Evolutionary conservation across 2,329 filamentous ascomycete genomes (phyloP), one percentile per base, ranked within the genome.

Genomic region (Incumbomyces lentus): DNA sequence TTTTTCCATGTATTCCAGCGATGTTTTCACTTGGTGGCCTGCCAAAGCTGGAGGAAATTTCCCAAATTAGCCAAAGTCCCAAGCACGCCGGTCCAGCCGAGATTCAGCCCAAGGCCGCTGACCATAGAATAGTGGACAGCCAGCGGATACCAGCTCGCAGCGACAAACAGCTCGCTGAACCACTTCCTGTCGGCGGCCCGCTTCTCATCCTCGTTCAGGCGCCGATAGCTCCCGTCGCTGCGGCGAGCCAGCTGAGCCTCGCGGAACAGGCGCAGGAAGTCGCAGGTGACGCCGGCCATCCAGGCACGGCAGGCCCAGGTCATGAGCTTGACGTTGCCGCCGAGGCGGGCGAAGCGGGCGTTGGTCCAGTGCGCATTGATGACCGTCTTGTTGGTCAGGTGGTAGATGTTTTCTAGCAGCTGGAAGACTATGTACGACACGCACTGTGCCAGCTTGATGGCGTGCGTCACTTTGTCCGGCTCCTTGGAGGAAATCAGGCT

Each of bases 101-200:
- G 38, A 49, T 81, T 76, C 31, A 73, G 72, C 46, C 85, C 63
- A 8, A 79, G 61, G 0, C 84, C 86, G 47, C 76, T 69, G 50
- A 84, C 79, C 34, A 82, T 63, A 58, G 86, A 83, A 82, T 85
- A 95, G 68, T 95, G 87, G 19, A 90, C 60, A 51, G 86, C 90
- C 61, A 94, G 70, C 29, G 89, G 87, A 47, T 84, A 79, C 79
- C 86, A 94, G 29, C 32, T 59, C 54, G 47, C 61, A 33, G 13
- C 55, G 49, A 50, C 52, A 49, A 62, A 57, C 17, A 50, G 51
- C 46, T 54, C 55, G 32, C 42, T 64, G 61, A 32, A 58, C 56
- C 45, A 61, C 54, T 42, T 47, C 44, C 33, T 54, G 58, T 67
- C 55, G 12, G 52, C 55, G 2, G 52, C 48, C 35, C 55, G 52